Percentiles rank a stretch among this genome's conserved stretches.
These are phyloP conservation scores for Botryotinia calthae DNA, from an alignment of 2,329 filamentous ascomycete genomes.

Conservation along the genomic window DNA sequence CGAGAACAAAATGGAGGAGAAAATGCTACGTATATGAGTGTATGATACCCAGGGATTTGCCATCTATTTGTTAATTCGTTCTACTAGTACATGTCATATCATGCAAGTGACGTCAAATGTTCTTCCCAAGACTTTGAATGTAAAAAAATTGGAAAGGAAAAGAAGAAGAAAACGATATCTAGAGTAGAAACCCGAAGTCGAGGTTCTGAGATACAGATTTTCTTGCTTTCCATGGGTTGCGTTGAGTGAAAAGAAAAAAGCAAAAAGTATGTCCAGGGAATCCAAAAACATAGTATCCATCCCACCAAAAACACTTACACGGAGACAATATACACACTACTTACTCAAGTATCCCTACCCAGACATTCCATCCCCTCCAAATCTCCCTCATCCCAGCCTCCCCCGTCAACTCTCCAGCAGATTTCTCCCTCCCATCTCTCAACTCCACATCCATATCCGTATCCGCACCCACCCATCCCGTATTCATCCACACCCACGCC, in stretches of 20 bases:
- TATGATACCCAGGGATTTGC: constrained; percentile 1
- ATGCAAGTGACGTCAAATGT: not conserved
- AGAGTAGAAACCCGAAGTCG: not conserved
- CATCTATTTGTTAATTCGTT: not conserved
- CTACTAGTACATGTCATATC: not conserved
- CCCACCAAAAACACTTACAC: not conserved
- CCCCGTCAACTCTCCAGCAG: too few relatives aligned
- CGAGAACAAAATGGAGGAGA: too few relatives aligned
- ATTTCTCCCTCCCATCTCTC: not conserved
- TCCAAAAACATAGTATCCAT: not conserved
- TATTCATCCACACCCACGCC: too few relatives aligned
- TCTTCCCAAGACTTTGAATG: not conserved
- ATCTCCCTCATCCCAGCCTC: not conserved
- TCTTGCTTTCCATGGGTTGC: not conserved
- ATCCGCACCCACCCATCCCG: too few relatives aligned
- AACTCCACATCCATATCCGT: not conserved
- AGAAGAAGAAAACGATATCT: too few relatives aligned
- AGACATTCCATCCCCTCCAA: not conserved
- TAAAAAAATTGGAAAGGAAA: too few relatives aligned
- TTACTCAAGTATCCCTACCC: too few relatives aligned
- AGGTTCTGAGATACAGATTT: not conserved
- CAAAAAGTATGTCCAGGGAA: not conserved
- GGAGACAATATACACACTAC: not conserved
- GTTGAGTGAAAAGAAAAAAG: not conserved
- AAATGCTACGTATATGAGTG: too few relatives aligned